phyloP scores from a whole-genome alignment of 352 stramenopile species.

The Pythium chondricola region DNA sequence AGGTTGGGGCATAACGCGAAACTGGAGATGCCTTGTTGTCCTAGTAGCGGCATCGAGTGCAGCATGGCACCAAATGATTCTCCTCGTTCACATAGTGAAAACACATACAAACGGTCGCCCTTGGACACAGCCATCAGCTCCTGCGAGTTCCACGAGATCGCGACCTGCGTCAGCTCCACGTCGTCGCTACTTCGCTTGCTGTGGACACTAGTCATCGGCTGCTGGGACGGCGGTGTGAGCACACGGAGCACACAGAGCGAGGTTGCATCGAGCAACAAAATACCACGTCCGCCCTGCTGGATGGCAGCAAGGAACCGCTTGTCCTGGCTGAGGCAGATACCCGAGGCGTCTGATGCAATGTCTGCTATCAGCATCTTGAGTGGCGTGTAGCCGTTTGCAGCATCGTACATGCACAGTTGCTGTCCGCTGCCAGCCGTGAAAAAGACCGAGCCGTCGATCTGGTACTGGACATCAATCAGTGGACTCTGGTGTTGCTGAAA shows the following conservation, averaged over 20 bases:
- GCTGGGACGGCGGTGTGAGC: slow-evolving; percentile 25
- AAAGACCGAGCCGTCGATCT: slow-evolving; percentile 29
- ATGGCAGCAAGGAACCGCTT: slow-evolving; percentile 18
- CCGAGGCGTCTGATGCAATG: slow-evolving; percentile 2
- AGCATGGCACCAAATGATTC: slow-evolving; percentile 20
- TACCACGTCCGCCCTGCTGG: slow-evolving; percentile 10
- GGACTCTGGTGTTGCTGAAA: slow-evolving; percentile 81
- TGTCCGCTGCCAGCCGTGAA: slow-evolving; percentile 47
- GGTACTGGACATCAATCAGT: slow-evolving; percentile 53
- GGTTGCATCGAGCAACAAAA: slow-evolving; percentile 15
- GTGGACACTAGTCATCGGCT: neutral
- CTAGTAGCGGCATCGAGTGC: slow-evolving; percentile 48
- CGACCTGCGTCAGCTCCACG: slow-evolving; percentile 27
- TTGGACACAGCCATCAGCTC: slow-evolving; percentile 47
- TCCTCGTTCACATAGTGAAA: slow-evolving; percentile 24
- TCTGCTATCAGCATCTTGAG: slow-evolving; percentile 69
- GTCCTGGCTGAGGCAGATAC: slow-evolving; percentile 20
- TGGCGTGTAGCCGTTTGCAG: slow-evolving; percentile 32
- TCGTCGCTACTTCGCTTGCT: slow-evolving; percentile 7
- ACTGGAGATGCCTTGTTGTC: slow-evolving; percentile 40
- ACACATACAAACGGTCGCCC: slow-evolving; percentile 47
- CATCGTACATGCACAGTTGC: slow-evolving; percentile 68
- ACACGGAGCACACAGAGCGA: slow-evolving; percentile 24
- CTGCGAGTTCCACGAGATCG: slow-evolving; percentile 39
- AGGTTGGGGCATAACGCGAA: slow-evolving; percentile 44